Base-by-base conservation (phyloP, 2,329 filamentous ascomycete species). In the Cytospora mali region DNA sequence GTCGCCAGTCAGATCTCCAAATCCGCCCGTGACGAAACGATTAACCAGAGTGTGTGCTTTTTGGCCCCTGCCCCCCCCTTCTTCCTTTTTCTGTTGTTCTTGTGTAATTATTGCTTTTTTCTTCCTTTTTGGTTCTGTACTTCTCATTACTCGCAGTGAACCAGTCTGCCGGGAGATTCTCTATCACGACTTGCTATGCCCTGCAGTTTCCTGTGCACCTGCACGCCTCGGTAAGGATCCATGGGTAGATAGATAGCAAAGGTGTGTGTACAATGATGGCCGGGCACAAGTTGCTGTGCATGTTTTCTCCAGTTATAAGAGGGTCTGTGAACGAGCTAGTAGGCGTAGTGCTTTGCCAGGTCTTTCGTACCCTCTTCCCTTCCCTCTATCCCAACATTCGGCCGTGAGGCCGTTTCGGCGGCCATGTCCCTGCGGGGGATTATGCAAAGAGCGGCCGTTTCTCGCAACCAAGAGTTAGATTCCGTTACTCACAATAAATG, bases 391-490 rank as follows among this genome's bases (percentile, higher is more conserved):
- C 28, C 16, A 2, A 9, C 23, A 23, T n/a, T 46, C 42, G n/a
- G 29, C 52, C 31, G 52, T 11, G n/a, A 23, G 28, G 29, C 28
- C 51, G 23, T 23, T 54, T 6, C 4, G 51, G 6, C n/a, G 31
- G 21, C 31, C 52, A 39, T 54, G 52, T 55, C 29, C 31, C 28
- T 55, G 52, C 42, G 42, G 42, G 18, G 21, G 29, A 14, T 31
- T n/a, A 6, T 55, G 52, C 4, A 6, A 23, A 23, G 18, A 4
- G 29, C 55, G 56, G 48, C 49, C 56, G 27, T 50, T 35, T 39
- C 53, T 53, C 23, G 57, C 35, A 50, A 29, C 49, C 55, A 23
- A 13, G 42, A 46, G 55, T 51, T 21, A 21, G 21, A 35, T 27
- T 46, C 55, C 33, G 33, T 39, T 18, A 18, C 55, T 14, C 31